phyloP scores from a whole-genome alignment of 2,329 filamentous ascomycete genomes.

The Fusarium acutatum region DNA sequence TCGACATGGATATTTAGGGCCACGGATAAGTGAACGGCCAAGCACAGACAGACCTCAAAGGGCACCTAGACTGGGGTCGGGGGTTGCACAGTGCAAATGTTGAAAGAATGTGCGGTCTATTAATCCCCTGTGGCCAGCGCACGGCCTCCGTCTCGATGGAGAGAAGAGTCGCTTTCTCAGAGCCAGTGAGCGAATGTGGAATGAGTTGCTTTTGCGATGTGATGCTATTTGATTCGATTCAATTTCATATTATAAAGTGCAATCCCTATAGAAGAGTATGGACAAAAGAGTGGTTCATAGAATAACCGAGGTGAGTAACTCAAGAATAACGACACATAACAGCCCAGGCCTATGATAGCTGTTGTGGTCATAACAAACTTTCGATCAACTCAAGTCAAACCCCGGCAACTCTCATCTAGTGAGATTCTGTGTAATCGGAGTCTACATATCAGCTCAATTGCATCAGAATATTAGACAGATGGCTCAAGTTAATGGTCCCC shows the following conservation, averaged over 20 bases:
- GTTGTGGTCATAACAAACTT: neutral
- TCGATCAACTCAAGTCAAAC: neutral
- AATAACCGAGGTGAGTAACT: neutral
- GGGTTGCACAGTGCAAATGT: slow-evolving; percentile 33
- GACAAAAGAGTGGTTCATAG: neutral
- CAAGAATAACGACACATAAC: neutral
- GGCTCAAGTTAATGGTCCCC: neutral
- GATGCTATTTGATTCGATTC: neutral
- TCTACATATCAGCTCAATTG: neutral
- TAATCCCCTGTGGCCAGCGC: slow-evolving; percentile 22
- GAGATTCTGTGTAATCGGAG: neutral
- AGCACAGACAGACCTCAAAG: slow-evolving; percentile 15
- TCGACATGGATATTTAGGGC: slow-evolving; percentile 10
- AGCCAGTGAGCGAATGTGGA: slow-evolving; percentile 15
- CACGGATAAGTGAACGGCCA: slow-evolving; percentile 8
- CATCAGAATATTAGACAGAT: neutral
- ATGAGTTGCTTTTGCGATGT: slow-evolving; percentile 15
- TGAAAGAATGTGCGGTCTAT: slow-evolving; percentile 20
- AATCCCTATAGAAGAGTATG: neutral
- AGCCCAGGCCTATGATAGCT: neutral
- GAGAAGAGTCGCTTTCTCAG: slow-evolving; percentile 19
- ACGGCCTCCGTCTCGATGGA: slow-evolving; percentile 37
- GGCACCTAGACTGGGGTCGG: slow-evolving; percentile 13
- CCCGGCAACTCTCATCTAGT: neutral
- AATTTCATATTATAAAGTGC: neutral